Conservation (phyloP, 2,329 filamentous ascomycete species). For the Aspergillus japonicus region DNA sequence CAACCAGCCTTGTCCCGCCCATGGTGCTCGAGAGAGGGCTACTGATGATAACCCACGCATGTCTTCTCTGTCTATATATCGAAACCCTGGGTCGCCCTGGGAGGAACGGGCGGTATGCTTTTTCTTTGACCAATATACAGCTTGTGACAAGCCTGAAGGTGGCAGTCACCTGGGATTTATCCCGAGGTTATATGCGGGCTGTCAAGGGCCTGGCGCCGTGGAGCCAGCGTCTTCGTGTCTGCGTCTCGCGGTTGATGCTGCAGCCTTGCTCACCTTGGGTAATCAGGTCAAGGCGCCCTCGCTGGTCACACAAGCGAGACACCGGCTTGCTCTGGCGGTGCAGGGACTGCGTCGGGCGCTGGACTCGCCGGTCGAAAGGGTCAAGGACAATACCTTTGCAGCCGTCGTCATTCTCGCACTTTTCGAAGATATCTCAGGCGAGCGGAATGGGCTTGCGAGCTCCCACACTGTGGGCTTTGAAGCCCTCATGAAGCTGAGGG, state of each 20-base stretch:
- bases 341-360: conserved; percentile 31
- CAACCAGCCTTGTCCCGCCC: conserved; percentile 3
- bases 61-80: conserved; percentile 18
- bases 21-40: background rate
- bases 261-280: conserved; percentile 35
- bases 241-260: conserved; percentile 36
- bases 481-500: conserved; percentile 35
- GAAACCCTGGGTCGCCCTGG: conserved; percentile 32
- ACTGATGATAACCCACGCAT: conserved; percentile 6
- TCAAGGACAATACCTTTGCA: conserved; percentile 40
- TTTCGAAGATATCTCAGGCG: conserved; percentile 41
- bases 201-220: conserved; percentile 18
- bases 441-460: conserved; percentile 35
- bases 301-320: conserved; percentile 30
- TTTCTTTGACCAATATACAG: conserved; percentile 43
- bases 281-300: conserved; percentile 28
- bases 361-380: conserved; percentile 27
- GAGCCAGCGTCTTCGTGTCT: conserved; percentile 28
- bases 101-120: conserved; percentile 41
- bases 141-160: conserved; percentile 22
- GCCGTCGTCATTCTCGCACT: conserved; percentile 37
- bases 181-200: conserved; percentile 34
- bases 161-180: conserved; percentile 39
- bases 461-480: conserved; percentile 40
- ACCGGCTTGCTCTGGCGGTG: conserved; percentile 34